Base-by-base conservation (phyloP, 1,139 yeast genomes). In the Hyphopichia pseudoburtonii region DNA sequence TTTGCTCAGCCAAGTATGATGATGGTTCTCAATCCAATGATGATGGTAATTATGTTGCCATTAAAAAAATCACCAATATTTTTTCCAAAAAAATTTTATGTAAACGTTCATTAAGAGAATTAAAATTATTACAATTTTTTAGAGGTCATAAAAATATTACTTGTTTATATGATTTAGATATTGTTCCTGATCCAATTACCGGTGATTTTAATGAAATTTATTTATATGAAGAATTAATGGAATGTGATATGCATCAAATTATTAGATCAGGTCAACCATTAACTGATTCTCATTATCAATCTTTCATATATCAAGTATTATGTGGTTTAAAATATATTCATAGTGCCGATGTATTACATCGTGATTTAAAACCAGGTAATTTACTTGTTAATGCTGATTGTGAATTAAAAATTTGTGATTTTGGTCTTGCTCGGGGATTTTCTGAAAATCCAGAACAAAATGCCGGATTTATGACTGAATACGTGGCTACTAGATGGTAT, bases 401-500 rank as follows among this genome's bases (percentile, higher is more conserved):
- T 58, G 95, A 86, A 60, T 70, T 88, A 52, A 88, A 88, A 60
- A 87, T 88, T 39, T 87, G 96, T 63, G 96, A 88, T 61, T 88
- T 88, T 58, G 96, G 96, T 9, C 73, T 88, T 34, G 95, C 96
- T 2, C 74, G 96, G 51, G 97, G 97, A n/a, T 90, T 84, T 57
- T 80, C 89, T 19, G 82, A 78, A 44, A 86, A 86, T 49, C 86
- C 90, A 0, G 94, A 83, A 45, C 85, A 82, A 48, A 90, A 92
- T 52, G 87, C 89, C 24, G 96, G 96, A 12, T 89, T 85, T 52
- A 68, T 90, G 73, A 92, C 98, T 0, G 98, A 92, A 58, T 92
- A 92, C 59, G 97, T 92, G 23, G 97, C 98, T 22, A 90, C 98
- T 1, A 73, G 97, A 56, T 92, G 98, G 97, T 92, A 92, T 62